Base-by-base conservation (phyloP, 163 green algal species). In the Trebouxiophyceae sp. region DNA sequence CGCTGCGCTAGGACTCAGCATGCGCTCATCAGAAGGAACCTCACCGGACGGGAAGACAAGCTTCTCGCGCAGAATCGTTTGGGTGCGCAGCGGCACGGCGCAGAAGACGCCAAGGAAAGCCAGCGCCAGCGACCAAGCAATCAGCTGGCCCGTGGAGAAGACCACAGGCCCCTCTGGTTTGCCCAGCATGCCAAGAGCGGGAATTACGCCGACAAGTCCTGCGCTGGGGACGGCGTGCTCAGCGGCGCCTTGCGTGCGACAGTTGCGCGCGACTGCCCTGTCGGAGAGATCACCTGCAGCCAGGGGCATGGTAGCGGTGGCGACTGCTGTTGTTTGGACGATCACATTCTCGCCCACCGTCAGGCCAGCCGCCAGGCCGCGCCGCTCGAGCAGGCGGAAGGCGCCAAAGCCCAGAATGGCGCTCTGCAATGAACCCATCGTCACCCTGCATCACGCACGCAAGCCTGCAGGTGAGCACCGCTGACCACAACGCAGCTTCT, bases 21-120 rank as follows among this genome's bases (percentile, higher is more conserved):
- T 22, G 1, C 22, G 45, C 22, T 22, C 23, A 22, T n/a, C n/a
- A n/a, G n/a, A n/a, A n/a, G 54, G 27, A 44, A 16, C 8, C 56
- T 30, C 5, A 60, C 76, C 81, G 3, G 75, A 82, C 0, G 77
- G 82, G 50, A 89, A 86, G 20, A 39, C 60, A 2, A 90, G 72
- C 63, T 80, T 73, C 62, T 87, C 78, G 45, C 66, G 68, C 7
- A 87, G 54, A 32, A 90, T 84, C 45, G 82, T 82, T 57, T 87
- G 77, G 3, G 68, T 68, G n/a, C 83, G 71, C 57, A 90, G 66
- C 29, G 83, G 83, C n/a, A 87, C 74, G 4, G 83, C 83, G 39
- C 77, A 66, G 61, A 88, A 90, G 2, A 87, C 77, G 1, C 83
- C 83, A 45, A 90, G 68, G 60, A 84, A 88, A 3, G 79, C 79